phyloP scores from a whole-genome alignment of 2,329 filamentous ascomycete species.

The Fusarium tjaetaba region DNA sequence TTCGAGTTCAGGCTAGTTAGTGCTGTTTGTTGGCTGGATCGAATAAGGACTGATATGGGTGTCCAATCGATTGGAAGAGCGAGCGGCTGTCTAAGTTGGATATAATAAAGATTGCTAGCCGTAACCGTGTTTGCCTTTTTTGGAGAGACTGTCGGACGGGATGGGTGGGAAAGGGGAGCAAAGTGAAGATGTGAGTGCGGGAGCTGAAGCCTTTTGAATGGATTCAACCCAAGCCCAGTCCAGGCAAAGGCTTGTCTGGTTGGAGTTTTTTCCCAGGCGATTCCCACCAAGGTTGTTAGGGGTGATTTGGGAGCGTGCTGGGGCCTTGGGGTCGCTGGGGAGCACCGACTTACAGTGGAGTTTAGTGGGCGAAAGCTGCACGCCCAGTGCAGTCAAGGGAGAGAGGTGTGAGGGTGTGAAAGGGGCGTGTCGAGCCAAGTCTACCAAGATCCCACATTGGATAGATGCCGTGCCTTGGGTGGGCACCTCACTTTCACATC shows the following conservation, averaged over 20 bases:
- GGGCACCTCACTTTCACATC: not conserved
- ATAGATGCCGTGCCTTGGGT: slow-evolving; percentile 13
- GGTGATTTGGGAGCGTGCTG: slow-evolving; percentile 47
- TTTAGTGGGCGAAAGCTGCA: slow-evolving; percentile 23
- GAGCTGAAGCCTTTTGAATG: slow-evolving; percentile 56
- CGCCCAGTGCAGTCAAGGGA: slow-evolving; percentile 7
- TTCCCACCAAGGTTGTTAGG: slow-evolving; percentile 48
- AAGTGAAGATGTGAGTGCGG: slow-evolving; percentile 45
- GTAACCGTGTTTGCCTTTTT: slow-evolving; percentile 19
- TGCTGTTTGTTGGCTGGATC: not conserved
- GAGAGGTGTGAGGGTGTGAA: slow-evolving; percentile 1
- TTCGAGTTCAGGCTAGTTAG: slow-evolving; percentile 4
- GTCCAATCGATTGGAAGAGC: slow-evolving; percentile 9
- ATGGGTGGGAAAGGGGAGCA: slow-evolving; percentile 44
- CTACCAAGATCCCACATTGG: slow-evolving; percentile 5
- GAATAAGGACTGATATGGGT: not conserved
- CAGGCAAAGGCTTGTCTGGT: slow-evolving; percentile 30
- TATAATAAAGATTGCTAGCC: slow-evolving; percentile 28
- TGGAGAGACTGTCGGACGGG: slow-evolving; percentile 35
- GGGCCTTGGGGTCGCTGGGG: slow-evolving; percentile 39
- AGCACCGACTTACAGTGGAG: slow-evolving; percentile 38
- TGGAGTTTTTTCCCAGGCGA: slow-evolving; percentile 45
- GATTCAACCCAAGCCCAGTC: slow-evolving; percentile 36
- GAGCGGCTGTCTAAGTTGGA: slow-evolving; percentile 30
- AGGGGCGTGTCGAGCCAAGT: slow-evolving; percentile 5